Evolutionary conservation across 495 filamentous ascomycete genomes (phyloP).

Genomic region (Aspergillus asperescens): DNA sequence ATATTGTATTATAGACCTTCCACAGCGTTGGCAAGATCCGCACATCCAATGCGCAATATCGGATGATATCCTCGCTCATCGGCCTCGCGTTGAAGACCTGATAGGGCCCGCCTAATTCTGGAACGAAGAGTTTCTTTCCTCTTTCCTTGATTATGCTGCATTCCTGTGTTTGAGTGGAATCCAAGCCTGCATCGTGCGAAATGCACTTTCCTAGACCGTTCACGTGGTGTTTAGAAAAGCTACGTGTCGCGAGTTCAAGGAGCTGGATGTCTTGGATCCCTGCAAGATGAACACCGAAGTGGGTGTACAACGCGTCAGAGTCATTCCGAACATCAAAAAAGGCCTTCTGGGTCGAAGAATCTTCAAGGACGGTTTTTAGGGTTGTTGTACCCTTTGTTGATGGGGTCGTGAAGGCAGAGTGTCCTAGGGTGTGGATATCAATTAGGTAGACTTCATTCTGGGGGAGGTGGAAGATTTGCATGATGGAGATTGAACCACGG

Average conservation of each 20-base stretch:
- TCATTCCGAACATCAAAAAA: slow-evolving; percentile 43
- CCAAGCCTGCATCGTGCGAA: not conserved
- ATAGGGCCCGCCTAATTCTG: slow-evolving; percentile 39
- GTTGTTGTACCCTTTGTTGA: slow-evolving; percentile 21
- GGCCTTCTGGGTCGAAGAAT: slow-evolving; percentile 23
- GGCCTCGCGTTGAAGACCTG: slow-evolving; percentile 49
- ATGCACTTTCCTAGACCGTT: slow-evolving; percentile 28
- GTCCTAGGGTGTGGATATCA: not conserved
- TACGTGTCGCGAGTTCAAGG: slow-evolving; percentile 46
- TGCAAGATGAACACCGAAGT: slow-evolving; percentile 31
- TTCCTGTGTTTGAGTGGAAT: no score
- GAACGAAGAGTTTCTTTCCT: not conserved
- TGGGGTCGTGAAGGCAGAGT: slow-evolving; percentile 17
- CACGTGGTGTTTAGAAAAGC: slow-evolving; percentile 23
- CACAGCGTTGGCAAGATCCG: slow-evolving; percentile 33
- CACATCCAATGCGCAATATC: slow-evolving; percentile 48
- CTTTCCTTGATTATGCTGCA: not conserved
- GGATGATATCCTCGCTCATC: slow-evolving; percentile 32
- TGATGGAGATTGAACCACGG: not conserved
- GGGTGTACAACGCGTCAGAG: slow-evolving; percentile 49
- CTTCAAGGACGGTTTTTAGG: slow-evolving; percentile 48
- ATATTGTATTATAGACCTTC: not conserved
- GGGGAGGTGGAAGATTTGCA: not conserved
- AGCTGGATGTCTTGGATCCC: slow-evolving; percentile 52
- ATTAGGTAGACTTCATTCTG: not conserved